These are phyloP conservation scores for Candida takata DNA, from an alignment of 805 yeast species.

Conservation along the genomic window DNA sequence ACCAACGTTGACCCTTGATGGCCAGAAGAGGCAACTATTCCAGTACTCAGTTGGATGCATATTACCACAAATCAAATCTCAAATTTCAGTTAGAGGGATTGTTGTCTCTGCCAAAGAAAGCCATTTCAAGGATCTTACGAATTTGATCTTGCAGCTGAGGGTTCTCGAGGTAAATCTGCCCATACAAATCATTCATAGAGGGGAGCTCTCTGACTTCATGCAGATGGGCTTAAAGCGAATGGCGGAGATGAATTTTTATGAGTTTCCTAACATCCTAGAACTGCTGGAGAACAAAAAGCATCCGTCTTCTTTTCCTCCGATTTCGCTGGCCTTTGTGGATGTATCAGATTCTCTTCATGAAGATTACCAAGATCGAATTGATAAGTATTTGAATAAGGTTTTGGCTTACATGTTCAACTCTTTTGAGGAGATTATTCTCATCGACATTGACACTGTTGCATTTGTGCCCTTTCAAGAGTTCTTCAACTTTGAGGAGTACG, in stretches of 20 bases:
- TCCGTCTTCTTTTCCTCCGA: background rate
- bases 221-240: background rate
- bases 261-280: slow-evolving; percentile 5
- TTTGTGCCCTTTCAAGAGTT: slow-evolving; percentile 30
- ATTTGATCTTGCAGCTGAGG: slow-evolving; percentile 23
- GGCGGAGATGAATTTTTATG: background rate
- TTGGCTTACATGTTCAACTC: slow-evolving; percentile 48
- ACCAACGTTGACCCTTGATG: slow-evolving; percentile 1
- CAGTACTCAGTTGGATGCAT: slow-evolving; percentile 2
- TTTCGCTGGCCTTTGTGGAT: slow-evolving; percentile 25
- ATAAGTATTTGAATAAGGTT: slow-evolving; percentile 37
- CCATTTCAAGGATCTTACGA: slow-evolving; percentile 15
- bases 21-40: background rate
- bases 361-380: slow-evolving; percentile 16
- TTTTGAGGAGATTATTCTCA: slow-evolving; percentile 41
- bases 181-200: slow-evolving; percentile 26
- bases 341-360: slow-evolving; percentile 5
- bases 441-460: slow-evolving; percentile 50
- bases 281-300: background rate
- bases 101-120: slow-evolving; percentile 23
- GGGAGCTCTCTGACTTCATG: slow-evolving; percentile 16
- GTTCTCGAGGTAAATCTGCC: slow-evolving; percentile 24
- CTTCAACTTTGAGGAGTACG: slow-evolving; percentile 29
- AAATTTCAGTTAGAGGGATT: slow-evolving; percentile 25
- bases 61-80: slow-evolving; percentile 1